A percentile compares a stretch with the other conserved stretches of the same genome.
These are phyloP conservation scores for Saitozyma podzolica DNA, from an alignment of 768 basidiomycete genomes.

Conservation along the genomic window DNA sequence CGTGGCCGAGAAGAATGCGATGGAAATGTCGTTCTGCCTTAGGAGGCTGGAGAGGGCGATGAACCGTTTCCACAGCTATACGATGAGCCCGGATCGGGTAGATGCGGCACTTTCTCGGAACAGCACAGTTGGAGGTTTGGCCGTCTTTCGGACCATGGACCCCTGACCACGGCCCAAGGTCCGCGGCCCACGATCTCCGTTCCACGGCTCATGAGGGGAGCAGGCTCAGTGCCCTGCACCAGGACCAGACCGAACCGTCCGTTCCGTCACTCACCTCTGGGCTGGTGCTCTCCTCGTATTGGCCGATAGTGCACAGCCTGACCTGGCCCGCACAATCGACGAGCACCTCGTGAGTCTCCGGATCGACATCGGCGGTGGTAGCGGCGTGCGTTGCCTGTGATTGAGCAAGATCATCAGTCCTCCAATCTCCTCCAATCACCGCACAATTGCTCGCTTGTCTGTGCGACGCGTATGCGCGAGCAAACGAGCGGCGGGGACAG, in stretches of 20 bases:
- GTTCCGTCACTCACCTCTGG: constrained; percentile 56
- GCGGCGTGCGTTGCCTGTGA: constrained; percentile 45
- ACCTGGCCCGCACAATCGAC: constrained; percentile 86
- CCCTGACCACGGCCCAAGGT: no score
- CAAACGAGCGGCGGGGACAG: no score
- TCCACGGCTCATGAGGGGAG: background rate
- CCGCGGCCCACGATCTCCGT: no score
- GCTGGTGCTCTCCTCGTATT: constrained; percentile 68
- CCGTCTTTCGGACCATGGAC: no score
- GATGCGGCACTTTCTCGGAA: no score
- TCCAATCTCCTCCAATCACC: no score
- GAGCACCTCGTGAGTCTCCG: constrained; percentile 65
- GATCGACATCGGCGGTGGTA: constrained; percentile 35
- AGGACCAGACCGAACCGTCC: no score
- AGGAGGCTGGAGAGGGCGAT: constrained; percentile 79
- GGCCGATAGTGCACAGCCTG: constrained; percentile 72
- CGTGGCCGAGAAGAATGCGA: constrained; percentile 92
- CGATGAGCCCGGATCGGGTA: no score
- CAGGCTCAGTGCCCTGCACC: no score
- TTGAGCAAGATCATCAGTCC: background rate
- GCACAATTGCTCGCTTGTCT: no score
- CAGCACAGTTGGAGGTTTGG: no score
- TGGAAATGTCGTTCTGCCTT: constrained; percentile 79
- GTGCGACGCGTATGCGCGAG: no score
- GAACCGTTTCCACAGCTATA: constrained; percentile 68